These are phyloP conservation scores for Talaromyces sp. DNA, from an alignment of 2,329 filamentous ascomycete genomes.

Conservation along the genomic window DNA sequence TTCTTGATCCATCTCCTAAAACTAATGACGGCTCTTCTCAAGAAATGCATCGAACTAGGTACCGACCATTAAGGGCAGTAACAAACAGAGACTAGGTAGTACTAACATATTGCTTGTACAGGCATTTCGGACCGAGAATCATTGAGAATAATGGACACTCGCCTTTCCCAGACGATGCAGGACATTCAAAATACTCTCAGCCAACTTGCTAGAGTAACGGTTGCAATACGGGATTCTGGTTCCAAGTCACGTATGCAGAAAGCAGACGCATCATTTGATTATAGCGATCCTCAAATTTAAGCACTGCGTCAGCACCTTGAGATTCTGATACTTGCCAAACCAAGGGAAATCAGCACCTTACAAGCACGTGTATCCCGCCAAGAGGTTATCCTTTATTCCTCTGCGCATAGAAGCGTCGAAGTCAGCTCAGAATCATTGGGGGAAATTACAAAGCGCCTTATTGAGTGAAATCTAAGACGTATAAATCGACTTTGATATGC, in stretches of 20 bases:
- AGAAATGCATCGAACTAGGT: slow-evolving; percentile 10
- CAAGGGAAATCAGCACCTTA: not conserved
- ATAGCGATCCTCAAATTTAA: not conserved
- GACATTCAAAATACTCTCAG: slow-evolving; percentile 17
- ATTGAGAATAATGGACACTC: not conserved
- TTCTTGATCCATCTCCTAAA: slow-evolving; percentile 1
- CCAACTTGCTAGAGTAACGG: slow-evolving; percentile 18
- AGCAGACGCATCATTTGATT: slow-evolving; percentile 15
- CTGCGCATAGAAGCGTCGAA: not conserved
- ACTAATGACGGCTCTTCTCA: not conserved
- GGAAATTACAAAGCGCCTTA: slow-evolving; percentile 11
- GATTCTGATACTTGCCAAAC: not conserved
- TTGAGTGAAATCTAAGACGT: slow-evolving; percentile 19
- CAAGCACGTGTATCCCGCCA: not conserved
- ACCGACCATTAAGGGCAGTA: not conserved
- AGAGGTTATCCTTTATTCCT: not conserved
- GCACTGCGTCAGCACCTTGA: slow-evolving; percentile 8
- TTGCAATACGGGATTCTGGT: slow-evolving; percentile 19
- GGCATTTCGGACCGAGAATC: not conserved
- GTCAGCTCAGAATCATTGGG: not conserved
- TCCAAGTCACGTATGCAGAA: slow-evolving; percentile 12
- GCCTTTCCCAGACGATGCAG: not conserved
- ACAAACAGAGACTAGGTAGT: not conserved
- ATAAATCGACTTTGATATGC: slow-evolving; percentile 22
- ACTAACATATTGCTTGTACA: not conserved